Conservation (phyloP, 306 rosid genomes). For the Vigna reflexopilosa region DNA sequence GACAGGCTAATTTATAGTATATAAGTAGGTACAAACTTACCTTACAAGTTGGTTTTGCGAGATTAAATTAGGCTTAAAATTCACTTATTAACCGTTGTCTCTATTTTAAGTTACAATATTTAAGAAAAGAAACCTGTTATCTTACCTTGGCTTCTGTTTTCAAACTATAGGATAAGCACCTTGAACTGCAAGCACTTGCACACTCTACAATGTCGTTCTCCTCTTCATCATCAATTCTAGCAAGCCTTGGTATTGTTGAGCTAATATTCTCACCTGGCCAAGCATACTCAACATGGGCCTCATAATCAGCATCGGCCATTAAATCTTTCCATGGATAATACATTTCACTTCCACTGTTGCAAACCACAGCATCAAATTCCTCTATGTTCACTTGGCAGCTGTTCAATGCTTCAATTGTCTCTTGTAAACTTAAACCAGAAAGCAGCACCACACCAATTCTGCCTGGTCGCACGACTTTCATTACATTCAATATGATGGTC, state of each 20-base stretch:
- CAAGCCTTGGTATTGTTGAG: conserved; percentile 67
- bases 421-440: conserved; percentile 70
- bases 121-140: conserved; percentile 6
- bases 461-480: conserved; percentile 55
- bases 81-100: background rate
- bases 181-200: conserved; percentile 57
- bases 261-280: conserved; percentile 86
- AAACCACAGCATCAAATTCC: conserved; percentile 76
- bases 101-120: background rate
- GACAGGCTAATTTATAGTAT: too few species aligned
- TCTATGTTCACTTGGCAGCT: conserved; percentile 57
- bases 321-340: conserved; percentile 80
- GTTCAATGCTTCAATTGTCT: conserved; percentile 64
- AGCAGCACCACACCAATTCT: conserved; percentile 60
- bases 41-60: too few species aligned
- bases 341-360: conserved; percentile 83
- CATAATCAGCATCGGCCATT: conserved; percentile 71
- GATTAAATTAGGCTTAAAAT: too few species aligned
- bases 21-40: too few species aligned
- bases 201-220: conserved; percentile 61
- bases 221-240: conserved; percentile 58
- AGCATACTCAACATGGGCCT: conserved; percentile 67
- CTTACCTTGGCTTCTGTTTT: conserved; percentile 61
- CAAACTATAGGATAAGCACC: conserved; percentile 69
- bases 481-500: conserved; percentile 50